Evolutionary conservation across 495 filamentous ascomycete species (phyloP), one percentile per base, ranked within the genome.

Genomic region (Aspergillus nidulans): DNA sequence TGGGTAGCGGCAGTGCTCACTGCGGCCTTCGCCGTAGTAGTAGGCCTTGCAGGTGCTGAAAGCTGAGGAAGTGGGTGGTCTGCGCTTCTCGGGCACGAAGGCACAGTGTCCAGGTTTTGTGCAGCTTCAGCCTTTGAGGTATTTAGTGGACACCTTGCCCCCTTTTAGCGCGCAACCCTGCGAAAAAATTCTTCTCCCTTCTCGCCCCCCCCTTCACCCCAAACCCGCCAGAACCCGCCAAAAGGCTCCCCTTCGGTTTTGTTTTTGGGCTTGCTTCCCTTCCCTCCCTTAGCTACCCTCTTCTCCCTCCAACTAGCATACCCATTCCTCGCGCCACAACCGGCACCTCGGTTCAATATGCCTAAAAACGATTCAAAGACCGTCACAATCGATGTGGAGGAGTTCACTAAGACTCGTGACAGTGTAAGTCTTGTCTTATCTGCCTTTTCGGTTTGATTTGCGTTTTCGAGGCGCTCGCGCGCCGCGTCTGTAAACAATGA

Each of bases 371-470:
- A 68, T 10, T 55, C 62, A 28, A 68, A 68, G 55, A 67, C 64
- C 34, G 64, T 76, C 18, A 63, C 69, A 39, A 69, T 87, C 61
- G 81, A 82, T 59, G 63, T 85, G 36, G 77, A 85, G 38, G 81
- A 85, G 58, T 85, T 86, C 62, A 76, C 81, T 19, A 73, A 77
- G 55, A 83, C 84, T 43, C 76, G 85, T 46, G 85, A 89, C 67
- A 75, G 73, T 53, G 85, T 89, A 80, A 78, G 84, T 72, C 47
- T 32, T 16, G 30, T 23, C 19, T 52, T 51, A 34, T 47, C 49
- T 36, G 19, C 19, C 19, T 52, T 51, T 39, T 47, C 49, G 25
- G 52, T 43, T 28, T 34, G 6, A 52, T 55, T 43, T 49, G 44
- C 28, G 21, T 19, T 36, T 41, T 13, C n/a, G n/a, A n/a, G n/a